Percentiles rank a stretch among this genome's conserved stretches.
These are phyloP conservation scores for Gyrodon tennesseensis DNA, from an alignment of 1,284 basidiomycete species.

Conservation along the genomic window DNA sequence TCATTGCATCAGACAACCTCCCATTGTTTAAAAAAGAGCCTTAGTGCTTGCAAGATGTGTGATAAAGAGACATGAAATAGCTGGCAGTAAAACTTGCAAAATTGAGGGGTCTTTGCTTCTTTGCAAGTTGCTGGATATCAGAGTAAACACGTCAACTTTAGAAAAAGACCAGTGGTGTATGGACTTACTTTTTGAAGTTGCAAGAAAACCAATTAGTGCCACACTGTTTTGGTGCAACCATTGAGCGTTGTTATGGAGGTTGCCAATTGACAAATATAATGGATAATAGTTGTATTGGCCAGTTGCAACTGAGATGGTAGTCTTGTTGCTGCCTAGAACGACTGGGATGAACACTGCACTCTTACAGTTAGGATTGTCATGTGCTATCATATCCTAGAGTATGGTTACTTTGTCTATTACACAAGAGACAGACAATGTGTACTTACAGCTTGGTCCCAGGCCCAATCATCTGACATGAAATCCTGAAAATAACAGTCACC, in stretches of 20 bases:
- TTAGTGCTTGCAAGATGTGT: slow-evolving; percentile 4
- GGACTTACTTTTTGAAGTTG: no score
- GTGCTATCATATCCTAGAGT: slow-evolving; percentile 6
- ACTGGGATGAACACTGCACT: slow-evolving; percentile 42
- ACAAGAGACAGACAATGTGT: neutral
- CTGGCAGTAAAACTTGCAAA: slow-evolving; percentile 15
- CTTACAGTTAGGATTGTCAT: slow-evolving; percentile 32
- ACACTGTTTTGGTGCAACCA: slow-evolving; percentile 40
- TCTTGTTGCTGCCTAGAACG: slow-evolving; percentile 46
- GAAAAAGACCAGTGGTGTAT: no score
- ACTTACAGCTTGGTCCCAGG: slow-evolving; percentile 40
- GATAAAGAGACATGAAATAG: slow-evolving; percentile 7
- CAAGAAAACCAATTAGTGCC: neutral
- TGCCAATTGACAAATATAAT: slow-evolving; percentile 25
- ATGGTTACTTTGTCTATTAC: neutral
- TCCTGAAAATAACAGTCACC: slow-evolving; percentile 33
- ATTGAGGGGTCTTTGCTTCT: slow-evolving; percentile 10
- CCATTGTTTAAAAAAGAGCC: slow-evolving; percentile 9
- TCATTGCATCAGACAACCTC: slow-evolving; percentile 4
- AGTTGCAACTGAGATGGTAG: slow-evolving; percentile 44
- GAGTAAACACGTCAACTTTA: neutral
- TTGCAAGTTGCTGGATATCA: slow-evolving; percentile 13
- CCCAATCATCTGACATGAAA: slow-evolving; percentile 45
- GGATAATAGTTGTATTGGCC: slow-evolving; percentile 45
- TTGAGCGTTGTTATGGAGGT: neutral